A percentile compares a stretch with the other conserved stretches of the same genome.
Evolutionary conservation across 2,329 filamentous ascomycete species (phyloP).

Genomic region (Aplosporella prunicola): DNA sequence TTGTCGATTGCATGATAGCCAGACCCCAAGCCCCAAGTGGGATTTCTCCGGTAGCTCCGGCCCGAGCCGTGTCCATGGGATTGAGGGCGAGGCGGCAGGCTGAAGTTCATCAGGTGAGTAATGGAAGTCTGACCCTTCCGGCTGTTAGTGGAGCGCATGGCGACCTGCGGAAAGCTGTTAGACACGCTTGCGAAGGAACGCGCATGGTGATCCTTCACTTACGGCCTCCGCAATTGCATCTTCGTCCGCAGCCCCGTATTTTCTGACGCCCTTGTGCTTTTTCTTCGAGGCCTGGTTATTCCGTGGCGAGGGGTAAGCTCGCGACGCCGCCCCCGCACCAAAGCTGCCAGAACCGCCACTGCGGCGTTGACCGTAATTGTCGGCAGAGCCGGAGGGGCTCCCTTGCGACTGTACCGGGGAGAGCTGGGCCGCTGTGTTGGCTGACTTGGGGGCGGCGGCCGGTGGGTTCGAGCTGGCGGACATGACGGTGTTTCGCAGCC

Average conservation of each 20-base stretch:
- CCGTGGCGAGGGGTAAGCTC: slow-evolving; percentile 46
- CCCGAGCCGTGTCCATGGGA: slow-evolving; percentile 42
- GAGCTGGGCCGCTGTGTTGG: slow-evolving; percentile 26
- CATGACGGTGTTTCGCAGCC: slow-evolving; percentile 21
- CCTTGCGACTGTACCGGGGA: slow-evolving; percentile 37
- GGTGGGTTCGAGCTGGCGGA: slow-evolving; percentile 38
- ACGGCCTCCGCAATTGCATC: slow-evolving; percentile 78
- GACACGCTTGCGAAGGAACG: slow-evolving; percentile 14
- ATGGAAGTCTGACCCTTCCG: slow-evolving; percentile 94
- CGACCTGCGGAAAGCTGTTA: slow-evolving; percentile 45
- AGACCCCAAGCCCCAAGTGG: slow-evolving; percentile 76
- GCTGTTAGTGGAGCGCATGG: slow-evolving; percentile 54
- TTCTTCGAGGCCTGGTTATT: slow-evolving; percentile 69
- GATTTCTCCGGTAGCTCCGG: slow-evolving; percentile 51
- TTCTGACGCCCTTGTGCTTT: slow-evolving; percentile 75
- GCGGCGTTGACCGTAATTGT: slow-evolving; percentile 36
- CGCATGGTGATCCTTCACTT: no score
- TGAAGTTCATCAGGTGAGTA: slow-evolving; percentile 91
- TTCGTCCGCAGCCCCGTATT: slow-evolving; percentile 66
- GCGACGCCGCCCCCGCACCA: slow-evolving; percentile 28
- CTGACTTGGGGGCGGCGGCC: slow-evolving; percentile 33
- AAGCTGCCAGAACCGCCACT: slow-evolving; percentile 29
- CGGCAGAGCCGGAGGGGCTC: slow-evolving; percentile 32
- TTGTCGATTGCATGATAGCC: slow-evolving; percentile 89
- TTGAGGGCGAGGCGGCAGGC: slow-evolving; percentile 62